Conservation (phyloP, 148 eudicot genomes). For the Rhododendron griersonianum region DNA sequence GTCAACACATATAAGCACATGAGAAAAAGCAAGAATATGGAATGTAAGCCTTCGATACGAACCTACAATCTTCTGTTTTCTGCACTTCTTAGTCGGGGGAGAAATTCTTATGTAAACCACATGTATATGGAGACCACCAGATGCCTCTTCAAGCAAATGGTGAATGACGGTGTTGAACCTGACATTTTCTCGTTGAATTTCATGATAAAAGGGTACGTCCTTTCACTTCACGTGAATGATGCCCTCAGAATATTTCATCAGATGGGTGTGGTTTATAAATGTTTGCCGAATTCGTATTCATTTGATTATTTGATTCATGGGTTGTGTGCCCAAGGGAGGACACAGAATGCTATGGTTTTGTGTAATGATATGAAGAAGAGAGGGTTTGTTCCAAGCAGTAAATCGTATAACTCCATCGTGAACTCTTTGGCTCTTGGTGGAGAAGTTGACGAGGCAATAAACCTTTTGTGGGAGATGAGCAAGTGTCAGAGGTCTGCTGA, state of each 20-base stretch:
- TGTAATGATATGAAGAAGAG: constrained; percentile 56
- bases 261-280: constrained; percentile 65
- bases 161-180: constrained; percentile 71
- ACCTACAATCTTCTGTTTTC: constrained; percentile 74
- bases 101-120: constrained; percentile 60
- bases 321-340: constrained; percentile 76
- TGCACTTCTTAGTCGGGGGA: constrained; percentile 64
- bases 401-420: constrained; percentile 77
- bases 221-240: constrained; percentile 78
- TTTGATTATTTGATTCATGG: constrained; percentile 81
- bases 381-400: constrained; percentile 62
- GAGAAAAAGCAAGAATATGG: constrained; percentile 41
- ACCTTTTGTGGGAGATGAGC: constrained; percentile 66
- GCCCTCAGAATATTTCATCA: constrained; percentile 91
- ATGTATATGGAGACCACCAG: constrained; percentile 71
- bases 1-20: constrained; percentile 64
- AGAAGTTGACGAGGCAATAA: constrained; percentile 65
- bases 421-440: constrained; percentile 72
- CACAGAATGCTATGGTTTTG: constrained; percentile 65
- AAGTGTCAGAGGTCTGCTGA: constrained; percentile 44
- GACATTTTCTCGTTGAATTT: constrained; percentile 65
- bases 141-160: constrained; percentile 73
- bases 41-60: constrained; percentile 59
- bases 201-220: constrained; percentile 85
- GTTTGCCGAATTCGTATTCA: constrained; percentile 56